Evolutionary conservation across 805 yeast species (phyloP).

Genomic region (Ogataea zsoltii): DNA sequence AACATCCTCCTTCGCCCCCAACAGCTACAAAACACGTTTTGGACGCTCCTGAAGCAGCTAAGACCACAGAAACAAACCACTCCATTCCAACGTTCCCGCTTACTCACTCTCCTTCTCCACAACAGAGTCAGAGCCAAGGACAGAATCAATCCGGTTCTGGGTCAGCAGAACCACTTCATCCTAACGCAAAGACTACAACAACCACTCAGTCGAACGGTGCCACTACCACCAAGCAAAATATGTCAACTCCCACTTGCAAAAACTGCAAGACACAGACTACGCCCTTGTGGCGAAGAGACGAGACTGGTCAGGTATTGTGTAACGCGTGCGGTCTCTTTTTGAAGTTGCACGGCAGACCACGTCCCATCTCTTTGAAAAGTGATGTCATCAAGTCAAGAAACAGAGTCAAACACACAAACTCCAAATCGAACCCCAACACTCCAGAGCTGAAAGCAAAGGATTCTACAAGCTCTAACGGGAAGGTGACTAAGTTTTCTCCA

Average conservation of each 20-base stretch:
- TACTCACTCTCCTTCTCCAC: constrained; percentile 1
- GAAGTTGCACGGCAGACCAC: constrained; percentile 87
- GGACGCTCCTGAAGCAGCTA: constrained; percentile 1
- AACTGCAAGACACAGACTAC: constrained; percentile 93
- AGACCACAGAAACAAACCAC: neutral
- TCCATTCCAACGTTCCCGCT: constrained; percentile 4
- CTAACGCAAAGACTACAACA: constrained; percentile 62
- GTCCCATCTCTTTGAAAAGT: constrained; percentile 89
- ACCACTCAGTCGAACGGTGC: constrained; percentile 59
- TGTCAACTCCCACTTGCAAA: constrained; percentile 72
- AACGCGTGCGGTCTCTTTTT: constrained; percentile 92
- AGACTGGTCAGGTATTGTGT: constrained; percentile 84
- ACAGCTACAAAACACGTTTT: constrained; percentile 3
- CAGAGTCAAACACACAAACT: constrained; percentile 59
- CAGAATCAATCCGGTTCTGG: too few species aligned
- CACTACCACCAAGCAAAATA: constrained; percentile 63
- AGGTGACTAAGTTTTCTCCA: constrained; percentile 36
- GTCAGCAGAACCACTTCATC: constrained; percentile 41
- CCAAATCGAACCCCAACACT: constrained; percentile 51
- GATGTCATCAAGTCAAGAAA: constrained; percentile 91
- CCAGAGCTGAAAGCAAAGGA: constrained; percentile 59
- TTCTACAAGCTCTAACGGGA: constrained; percentile 20
- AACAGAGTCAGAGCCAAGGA: neutral
- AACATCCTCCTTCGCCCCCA: constrained; percentile 5
- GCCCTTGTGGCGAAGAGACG: constrained; percentile 94